Base-by-base conservation (phyloP, 495 filamentous ascomycete genomes). In the Xylaria palmicola region DNA sequence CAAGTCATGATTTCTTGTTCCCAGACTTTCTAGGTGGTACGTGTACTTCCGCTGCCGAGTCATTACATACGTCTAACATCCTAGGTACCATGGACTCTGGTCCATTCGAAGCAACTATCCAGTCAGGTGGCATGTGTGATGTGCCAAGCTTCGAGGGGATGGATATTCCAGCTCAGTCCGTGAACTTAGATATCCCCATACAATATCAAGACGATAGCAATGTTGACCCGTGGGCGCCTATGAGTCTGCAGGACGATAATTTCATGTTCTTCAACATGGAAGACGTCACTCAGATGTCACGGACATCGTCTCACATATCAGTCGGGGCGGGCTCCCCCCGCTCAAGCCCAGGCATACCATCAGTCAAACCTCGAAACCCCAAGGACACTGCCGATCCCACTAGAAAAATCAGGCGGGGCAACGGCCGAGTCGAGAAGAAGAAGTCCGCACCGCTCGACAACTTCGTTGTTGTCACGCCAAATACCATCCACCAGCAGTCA, bases 381-480 rank as follows among this genome's bases (percentile, higher is more conserved):
- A 57, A 60, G 65, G 55, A 41, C 24, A 36, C 30, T n/a, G n/a
- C n/a, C 17, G 34, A 67, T 17, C 66, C 66, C 17, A 75, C 73
- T 64, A 74, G 70, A 27, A 78, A 73, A 50, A 63, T 73, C 29
- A 71, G 64, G n/a, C n/a, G n/a, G 62, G 62, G 56, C 30, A 57
- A 62, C n/a, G 53, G 66, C 32, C 68, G 69, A 64, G 65, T 77
- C 20, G 68, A 65, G 63, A 58, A 74, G 67, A 76, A 68, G 61
- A 75, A 70, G 60, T 45, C 70, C 17, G 61, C 64, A 12, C 57
- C 68, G 15, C 69, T 69, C 7, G 74, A 65, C 62, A 80, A 77
- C 39, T 81, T 81, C 62, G 70, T 80, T 39, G 75, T 81, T 48
- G 73, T 81, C 59, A 81, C 78, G 1, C 77, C 77, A 9, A 75